phyloP scores from a whole-genome alignment of 441 rosid genomes.

The Erodium texanum region DNA sequence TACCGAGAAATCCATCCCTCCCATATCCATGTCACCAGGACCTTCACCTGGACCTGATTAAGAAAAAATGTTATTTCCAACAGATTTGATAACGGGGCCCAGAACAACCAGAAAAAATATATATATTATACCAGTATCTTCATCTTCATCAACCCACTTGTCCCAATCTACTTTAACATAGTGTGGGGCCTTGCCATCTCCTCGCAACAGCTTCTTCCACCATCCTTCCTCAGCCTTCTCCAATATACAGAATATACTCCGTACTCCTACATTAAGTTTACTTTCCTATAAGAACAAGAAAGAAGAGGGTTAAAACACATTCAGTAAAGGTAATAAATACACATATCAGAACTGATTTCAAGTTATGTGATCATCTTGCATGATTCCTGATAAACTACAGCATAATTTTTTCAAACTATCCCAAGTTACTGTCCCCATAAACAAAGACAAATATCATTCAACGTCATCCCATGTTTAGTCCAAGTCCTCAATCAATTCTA shows the following conservation, averaged over 20 bases:
- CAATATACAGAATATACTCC: conserved; percentile 55
- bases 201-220: conserved; percentile 65
- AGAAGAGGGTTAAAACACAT: not conserved
- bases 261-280: conserved; percentile 51
- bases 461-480: too few species aligned
- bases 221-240: conserved; percentile 62
- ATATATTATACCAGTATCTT: conserved; percentile 35
- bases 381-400: not conserved
- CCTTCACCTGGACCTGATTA: conserved; percentile 38
- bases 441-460: not conserved
- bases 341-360: not conserved
- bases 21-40: conserved; percentile 51
- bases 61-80: not conserved
- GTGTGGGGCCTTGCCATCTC: conserved; percentile 53
- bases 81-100: not conserved
- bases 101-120: not conserved
- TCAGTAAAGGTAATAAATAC: not conserved
- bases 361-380: not conserved
- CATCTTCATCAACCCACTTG: conserved; percentile 82
- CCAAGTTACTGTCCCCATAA: not conserved
- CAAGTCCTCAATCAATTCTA: not conserved
- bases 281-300: conserved; percentile 36
- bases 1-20: conserved; percentile 84
- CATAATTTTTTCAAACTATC: not conserved
- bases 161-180: conserved; percentile 80